Evolutionary conservation across 805 yeast genomes (phyloP), one percentile per base, ranked within the genome.

Genomic region (Ogataea pini): DNA sequence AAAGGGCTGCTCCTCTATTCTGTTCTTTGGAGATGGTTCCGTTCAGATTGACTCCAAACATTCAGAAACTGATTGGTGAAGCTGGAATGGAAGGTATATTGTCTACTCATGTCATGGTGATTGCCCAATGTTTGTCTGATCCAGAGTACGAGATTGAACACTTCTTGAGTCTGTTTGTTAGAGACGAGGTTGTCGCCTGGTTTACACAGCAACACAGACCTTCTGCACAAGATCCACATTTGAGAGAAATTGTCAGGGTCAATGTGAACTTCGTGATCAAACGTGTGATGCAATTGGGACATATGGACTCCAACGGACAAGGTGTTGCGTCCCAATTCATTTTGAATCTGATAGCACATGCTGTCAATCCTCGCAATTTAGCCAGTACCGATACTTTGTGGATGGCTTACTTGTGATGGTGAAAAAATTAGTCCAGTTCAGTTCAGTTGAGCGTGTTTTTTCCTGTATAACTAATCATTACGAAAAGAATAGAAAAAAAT

Each of bases 171-270:
- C 74, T 94, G 56, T 92, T 94, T 70, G 96, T 95, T 17, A 82
- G 98, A 49, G 99, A 94, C 69, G 99, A 94, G 68, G 86, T 92
- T 14, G 82, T 91, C 44, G 83, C 96, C 0, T 92, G 97, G 98
- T 91, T 85, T 65, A 82, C 91, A 33, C 95, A 87, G 63, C 82
- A 85, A 59, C 96, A 90, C 61, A 80, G 90, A 49, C 82, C 94
- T 9, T 74, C 86, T 29, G 90, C 89, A 1, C 92, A 85, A 57
- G 96, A 88, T 56, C 83, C 85, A 42, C 96, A 87, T 58, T 67
- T 92, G 49, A 75, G 91, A 46, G 97, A 90, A 54, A 85, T 90
- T 67, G 97, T 94, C 24, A 80, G 86, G 57, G 80, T 85, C 29
- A 94, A 94, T 62, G 96, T 89, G 36, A 97, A 91, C 36, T 72